These are phyloP conservation scores for Porogramme epimiltina DNA, from an alignment of 1,284 basidiomycete species.

Conservation along the genomic window DNA sequence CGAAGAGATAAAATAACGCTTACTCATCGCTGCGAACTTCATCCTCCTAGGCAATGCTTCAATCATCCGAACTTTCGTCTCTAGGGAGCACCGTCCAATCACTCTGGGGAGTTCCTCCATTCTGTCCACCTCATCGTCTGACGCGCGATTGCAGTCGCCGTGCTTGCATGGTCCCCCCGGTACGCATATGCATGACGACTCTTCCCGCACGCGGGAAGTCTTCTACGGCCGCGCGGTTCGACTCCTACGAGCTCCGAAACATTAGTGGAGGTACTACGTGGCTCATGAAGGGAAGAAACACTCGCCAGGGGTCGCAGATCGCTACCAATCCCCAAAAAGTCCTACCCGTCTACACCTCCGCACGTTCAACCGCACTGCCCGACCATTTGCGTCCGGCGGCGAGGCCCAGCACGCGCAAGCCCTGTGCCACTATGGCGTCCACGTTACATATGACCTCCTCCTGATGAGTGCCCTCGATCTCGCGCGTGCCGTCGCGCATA, in stretches of 20 bases:
- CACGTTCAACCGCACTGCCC: slow-evolving; percentile 31
- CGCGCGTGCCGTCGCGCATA: slow-evolving; percentile 8
- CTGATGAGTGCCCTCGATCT: slow-evolving; percentile 36
- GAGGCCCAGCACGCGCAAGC: slow-evolving; percentile 47
- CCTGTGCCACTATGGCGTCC: slow-evolving; percentile 58
- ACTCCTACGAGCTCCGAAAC: slow-evolving; percentile 48
- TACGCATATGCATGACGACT: slow-evolving; percentile 71
- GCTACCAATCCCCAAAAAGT: slow-evolving; percentile 66
- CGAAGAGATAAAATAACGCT: slow-evolving; percentile 33
- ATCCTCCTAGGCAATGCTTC: slow-evolving; percentile 60
- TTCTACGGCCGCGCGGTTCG: slow-evolving; percentile 59
- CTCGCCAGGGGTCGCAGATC: slow-evolving; percentile 71
- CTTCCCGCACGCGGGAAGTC: slow-evolving; percentile 65
- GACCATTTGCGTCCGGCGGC: slow-evolving; percentile 28
- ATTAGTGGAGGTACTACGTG: no score
- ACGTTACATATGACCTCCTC: slow-evolving; percentile 48
- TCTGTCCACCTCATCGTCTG: slow-evolving; percentile 65
- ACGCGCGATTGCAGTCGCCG: slow-evolving; percentile 47
- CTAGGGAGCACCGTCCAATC: slow-evolving; percentile 56
- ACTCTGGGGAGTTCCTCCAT: slow-evolving; percentile 54
- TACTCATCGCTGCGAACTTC: slow-evolving; percentile 46
- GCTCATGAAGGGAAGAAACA: not conserved
- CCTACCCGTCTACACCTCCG: slow-evolving; percentile 59
- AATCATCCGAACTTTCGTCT: slow-evolving; percentile 49
- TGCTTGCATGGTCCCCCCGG: slow-evolving; percentile 38